Conservation (phyloP, 495 filamentous ascomycete species). For the Gamarada debralockiae region DNA sequence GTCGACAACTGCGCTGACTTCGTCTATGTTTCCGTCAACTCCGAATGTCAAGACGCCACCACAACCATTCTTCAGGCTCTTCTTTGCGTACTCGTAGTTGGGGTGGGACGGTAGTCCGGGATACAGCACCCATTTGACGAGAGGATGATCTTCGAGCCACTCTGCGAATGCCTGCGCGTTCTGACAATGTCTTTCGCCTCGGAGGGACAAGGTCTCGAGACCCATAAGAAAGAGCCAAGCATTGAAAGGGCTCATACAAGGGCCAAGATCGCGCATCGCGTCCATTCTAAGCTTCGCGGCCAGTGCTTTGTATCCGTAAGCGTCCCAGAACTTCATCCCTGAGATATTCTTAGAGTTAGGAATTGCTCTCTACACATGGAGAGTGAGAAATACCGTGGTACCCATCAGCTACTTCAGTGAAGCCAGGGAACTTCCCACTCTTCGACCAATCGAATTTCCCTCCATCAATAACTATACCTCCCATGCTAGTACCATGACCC, state of each 20-base stretch:
- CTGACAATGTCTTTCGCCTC: slow-evolving; percentile 33
- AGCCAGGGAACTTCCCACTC: slow-evolving; percentile 36
- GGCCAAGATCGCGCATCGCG: slow-evolving; percentile 37
- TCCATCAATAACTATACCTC: slow-evolving; percentile 39
- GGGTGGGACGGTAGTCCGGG: slow-evolving; percentile 36
- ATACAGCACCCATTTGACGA: slow-evolving; percentile 37
- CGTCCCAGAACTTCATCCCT: slow-evolving; percentile 41
- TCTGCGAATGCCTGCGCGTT: slow-evolving; percentile 36
- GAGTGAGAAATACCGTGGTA: too few relatives aligned
- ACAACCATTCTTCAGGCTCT: slow-evolving; percentile 31
- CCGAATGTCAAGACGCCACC: slow-evolving; percentile 39
- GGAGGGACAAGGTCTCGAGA: slow-evolving; percentile 33
- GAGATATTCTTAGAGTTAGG: too few relatives aligned
- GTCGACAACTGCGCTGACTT: slow-evolving; percentile 38
- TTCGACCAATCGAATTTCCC: slow-evolving; percentile 40
- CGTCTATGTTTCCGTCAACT: slow-evolving; percentile 36
- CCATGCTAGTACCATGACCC: slow-evolving; percentile 39
- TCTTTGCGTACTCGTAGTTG: slow-evolving; percentile 33
- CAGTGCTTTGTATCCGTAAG: slow-evolving; percentile 35
- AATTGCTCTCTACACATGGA: too few relatives aligned
- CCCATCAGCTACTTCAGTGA: slow-evolving; percentile 37
- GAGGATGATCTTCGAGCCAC: slow-evolving; percentile 34
- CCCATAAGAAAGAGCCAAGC: slow-evolving; percentile 39
- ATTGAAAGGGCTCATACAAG: slow-evolving; percentile 37
- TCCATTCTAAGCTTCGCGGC: slow-evolving; percentile 38